Percentiles rank a stretch among this genome's conserved stretches.
Evolutionary conservation across 108 stramenopile genomes (phyloP).

Genomic region (Chaetoceros tenuissimus): DNA sequence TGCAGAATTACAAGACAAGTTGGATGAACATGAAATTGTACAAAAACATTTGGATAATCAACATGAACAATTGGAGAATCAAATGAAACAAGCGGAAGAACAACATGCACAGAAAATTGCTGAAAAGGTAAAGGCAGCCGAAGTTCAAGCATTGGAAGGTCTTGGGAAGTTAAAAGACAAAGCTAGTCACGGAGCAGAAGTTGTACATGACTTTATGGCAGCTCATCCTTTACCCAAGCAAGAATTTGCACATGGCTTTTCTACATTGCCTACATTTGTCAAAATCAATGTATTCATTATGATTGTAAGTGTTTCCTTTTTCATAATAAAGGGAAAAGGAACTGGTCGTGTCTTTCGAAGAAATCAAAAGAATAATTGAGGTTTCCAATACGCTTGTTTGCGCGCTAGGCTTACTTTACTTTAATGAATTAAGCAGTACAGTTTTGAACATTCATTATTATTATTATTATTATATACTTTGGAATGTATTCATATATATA

Average conservation of each 20-base stretch:
- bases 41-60: neutral
- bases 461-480: too few relatives aligned
- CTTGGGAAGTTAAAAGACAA: neutral
- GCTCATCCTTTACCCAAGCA: neutral
- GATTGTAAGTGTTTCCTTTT: neutral
- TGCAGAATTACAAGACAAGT: too few relatives aligned
- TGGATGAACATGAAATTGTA: neutral
- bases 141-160: neutral
- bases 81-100: neutral
- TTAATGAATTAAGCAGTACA: too few relatives aligned
- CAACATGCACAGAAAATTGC: neutral
- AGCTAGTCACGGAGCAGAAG: neutral
- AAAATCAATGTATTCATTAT: neutral
- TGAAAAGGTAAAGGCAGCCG: neutral
- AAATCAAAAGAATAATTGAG: too few relatives aligned
- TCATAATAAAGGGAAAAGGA: neutral
- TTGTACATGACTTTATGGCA: neutral
- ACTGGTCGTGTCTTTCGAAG: neutral
- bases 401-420: too few relatives aligned
- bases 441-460: too few relatives aligned
- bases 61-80: neutral
- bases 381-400: too few relatives aligned
- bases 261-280: neutral
- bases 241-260: constrained; percentile 1
- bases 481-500: too few relatives aligned